Conservation (phyloP, 2,329 filamentous ascomycete species). For the Apiospora phragmitis region DNA sequence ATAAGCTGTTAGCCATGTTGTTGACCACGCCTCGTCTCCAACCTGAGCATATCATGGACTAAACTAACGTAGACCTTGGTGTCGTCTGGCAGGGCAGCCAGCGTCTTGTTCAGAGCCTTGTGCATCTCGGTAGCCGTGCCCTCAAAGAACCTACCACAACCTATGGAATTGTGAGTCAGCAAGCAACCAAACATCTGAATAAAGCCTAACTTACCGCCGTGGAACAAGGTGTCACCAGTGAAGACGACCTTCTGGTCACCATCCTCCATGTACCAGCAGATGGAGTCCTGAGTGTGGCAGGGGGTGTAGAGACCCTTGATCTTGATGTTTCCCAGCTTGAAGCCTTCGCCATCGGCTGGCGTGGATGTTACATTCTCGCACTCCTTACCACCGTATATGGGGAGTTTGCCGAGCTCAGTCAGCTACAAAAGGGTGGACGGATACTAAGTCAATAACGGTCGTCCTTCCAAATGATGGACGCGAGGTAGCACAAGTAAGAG, state of each 20-base stretch:
- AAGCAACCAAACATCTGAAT: background rate
- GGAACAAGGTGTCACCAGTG: conserved; percentile 95
- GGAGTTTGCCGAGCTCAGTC: conserved; percentile 57
- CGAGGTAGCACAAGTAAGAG: conserved; percentile 11
- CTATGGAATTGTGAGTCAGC: conserved; percentile 40
- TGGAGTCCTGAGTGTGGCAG: conserved; percentile 97
- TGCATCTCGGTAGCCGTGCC: conserved; percentile 90
- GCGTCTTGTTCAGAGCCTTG: conserved; percentile 82
- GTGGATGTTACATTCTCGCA: conserved; percentile 79
- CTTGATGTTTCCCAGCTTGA: conserved; percentile 80
- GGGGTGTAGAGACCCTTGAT: conserved; percentile 92
- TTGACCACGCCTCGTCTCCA: background rate
- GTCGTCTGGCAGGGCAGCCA: conserved; percentile 81
- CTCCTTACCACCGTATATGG: conserved; percentile 85
- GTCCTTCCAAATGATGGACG: background rate
- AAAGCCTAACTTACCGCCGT: conserved; percentile 65
- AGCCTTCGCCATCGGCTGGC: conserved; percentile 72
- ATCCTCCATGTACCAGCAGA: conserved; percentile 92
- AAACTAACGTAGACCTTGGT: conserved; percentile 81
- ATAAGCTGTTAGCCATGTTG: background rate
- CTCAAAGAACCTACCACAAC: conserved; percentile 96
- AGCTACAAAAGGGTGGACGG: conserved; percentile 24
- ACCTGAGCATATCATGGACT: background rate
- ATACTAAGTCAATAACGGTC: background rate
- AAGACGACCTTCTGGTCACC: conserved; percentile 77